phyloP scores from a whole-genome alignment of 1,284 basidiomycete genomes.

The Leccinum subrobustum region DNA sequence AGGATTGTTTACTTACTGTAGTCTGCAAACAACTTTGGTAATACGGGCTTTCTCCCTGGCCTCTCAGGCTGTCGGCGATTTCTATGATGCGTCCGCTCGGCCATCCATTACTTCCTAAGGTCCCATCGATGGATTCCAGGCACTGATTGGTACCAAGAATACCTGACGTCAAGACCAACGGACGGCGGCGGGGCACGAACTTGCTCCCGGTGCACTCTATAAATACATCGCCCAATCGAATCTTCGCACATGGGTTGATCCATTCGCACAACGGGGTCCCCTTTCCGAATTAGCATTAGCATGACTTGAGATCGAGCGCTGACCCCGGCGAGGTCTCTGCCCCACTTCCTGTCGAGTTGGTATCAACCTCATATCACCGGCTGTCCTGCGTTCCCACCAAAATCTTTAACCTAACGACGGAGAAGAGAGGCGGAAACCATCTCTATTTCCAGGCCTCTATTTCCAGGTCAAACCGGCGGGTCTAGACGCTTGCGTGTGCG shows the following conservation, averaged over 20 bases:
- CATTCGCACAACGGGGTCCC: not conserved
- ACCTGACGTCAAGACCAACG: not conserved
- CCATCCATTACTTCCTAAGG: not conserved
- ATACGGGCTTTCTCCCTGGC: not conserved
- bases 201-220: not conserved
- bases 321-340: not conserved
- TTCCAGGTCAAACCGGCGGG: not conserved
- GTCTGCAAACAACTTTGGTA: not conserved
- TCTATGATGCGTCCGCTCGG: not conserved
- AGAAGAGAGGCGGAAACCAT: not conserved
- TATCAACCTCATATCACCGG: not conserved
- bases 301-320: not conserved
- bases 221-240: not conserved
- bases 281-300: not conserved
- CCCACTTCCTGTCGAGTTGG: not conserved
- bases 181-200: not conserved
- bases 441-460: not conserved
- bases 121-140: not conserved
- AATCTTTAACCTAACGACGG: not conserved
- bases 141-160: not conserved
- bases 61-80: not conserved
- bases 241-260: not conserved
- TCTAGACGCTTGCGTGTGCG: not conserved
- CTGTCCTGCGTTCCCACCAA: not conserved
- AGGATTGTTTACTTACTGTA: not conserved